phyloP scores from a whole-genome alignment of 192 early-diverging fungal species.

The Coemansia sp. region DNA sequence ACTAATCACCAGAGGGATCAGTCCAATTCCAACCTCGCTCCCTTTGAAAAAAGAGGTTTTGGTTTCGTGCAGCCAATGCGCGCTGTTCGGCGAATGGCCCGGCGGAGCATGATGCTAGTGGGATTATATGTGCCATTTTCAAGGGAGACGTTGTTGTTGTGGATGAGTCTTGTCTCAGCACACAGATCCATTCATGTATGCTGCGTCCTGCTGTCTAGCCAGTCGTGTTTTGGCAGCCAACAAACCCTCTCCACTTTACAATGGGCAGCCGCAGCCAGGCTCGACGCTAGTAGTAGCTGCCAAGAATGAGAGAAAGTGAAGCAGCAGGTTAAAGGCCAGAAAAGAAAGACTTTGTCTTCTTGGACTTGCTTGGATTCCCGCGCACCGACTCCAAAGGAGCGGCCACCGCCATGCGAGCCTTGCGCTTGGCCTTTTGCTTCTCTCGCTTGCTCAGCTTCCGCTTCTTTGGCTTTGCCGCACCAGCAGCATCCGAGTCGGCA shows the following conservation, averaged over 20 bases:
- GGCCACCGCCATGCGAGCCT: constrained; percentile 15
- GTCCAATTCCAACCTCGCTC: no score
- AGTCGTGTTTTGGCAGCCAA: no score
- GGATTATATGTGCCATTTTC: no score
- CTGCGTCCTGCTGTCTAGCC: not conserved
- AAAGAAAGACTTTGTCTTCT: constrained; percentile 37
- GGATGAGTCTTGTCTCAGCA: no score
- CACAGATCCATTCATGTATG: no score
- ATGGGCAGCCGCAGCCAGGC: not conserved
- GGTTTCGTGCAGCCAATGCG: not conserved
- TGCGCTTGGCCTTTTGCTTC: constrained; percentile 33
- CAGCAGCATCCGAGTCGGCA: constrained; percentile 4
- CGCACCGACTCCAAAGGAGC: not conserved
- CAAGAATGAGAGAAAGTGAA: not conserved
- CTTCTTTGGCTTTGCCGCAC: constrained; percentile 9
- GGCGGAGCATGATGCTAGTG: no score
- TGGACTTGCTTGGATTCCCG: constrained; percentile 13
- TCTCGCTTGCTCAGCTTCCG: constrained; percentile 12
- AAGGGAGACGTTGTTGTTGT: no score
- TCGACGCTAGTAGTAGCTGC: not conserved
- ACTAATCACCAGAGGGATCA: no score
- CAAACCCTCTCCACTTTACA: no score
- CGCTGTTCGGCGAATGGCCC: no score
- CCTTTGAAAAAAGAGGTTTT: not conserved
- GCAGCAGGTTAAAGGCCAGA: constrained; percentile 20